These are phyloP conservation scores for Mycena galopus DNA, from an alignment of 768 basidiomycete genomes.

Conservation along the genomic window DNA sequence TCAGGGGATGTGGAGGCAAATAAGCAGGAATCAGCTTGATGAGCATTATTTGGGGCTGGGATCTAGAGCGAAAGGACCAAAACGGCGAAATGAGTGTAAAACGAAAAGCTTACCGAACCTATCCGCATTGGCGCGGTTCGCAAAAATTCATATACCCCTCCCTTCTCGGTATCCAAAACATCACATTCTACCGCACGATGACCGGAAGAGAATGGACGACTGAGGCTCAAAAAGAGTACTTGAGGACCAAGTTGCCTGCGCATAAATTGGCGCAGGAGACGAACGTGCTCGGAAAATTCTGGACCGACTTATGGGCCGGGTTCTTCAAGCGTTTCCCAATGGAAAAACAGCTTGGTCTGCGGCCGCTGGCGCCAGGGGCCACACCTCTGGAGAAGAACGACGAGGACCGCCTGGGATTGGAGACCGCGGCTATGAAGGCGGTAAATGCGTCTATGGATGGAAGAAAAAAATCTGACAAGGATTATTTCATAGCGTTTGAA, in stretches of 20 bases:
- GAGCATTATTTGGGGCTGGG: too few relatives aligned
- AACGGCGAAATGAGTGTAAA: too few relatives aligned
- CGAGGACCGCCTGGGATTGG: background rate
- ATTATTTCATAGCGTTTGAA: too few relatives aligned
- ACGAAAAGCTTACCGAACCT: too few relatives aligned
- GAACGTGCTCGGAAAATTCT: background rate
- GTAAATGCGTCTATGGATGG: background rate
- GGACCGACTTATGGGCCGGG: background rate
- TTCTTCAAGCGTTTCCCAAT: background rate
- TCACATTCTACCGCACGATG: background rate
- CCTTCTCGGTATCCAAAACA: background rate
- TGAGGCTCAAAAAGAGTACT: background rate
- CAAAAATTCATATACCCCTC: too few relatives aligned
- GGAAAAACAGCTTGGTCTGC: background rate
- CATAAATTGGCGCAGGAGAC: background rate
- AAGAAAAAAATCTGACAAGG: too few relatives aligned
- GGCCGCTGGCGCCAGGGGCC: too few relatives aligned
- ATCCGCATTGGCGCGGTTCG: too few relatives aligned
- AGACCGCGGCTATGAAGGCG: background rate
- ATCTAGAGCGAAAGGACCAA: too few relatives aligned
- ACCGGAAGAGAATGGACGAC: background rate
- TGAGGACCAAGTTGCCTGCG: background rate
- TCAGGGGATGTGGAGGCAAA: too few relatives aligned
- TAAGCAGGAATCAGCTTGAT: too few relatives aligned
- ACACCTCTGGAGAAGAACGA: background rate